Evolutionary conservation across 2,329 filamentous ascomycete genomes (phyloP), one percentile per base, ranked within the genome.

Genomic region (Claviceps purpurea): DNA sequence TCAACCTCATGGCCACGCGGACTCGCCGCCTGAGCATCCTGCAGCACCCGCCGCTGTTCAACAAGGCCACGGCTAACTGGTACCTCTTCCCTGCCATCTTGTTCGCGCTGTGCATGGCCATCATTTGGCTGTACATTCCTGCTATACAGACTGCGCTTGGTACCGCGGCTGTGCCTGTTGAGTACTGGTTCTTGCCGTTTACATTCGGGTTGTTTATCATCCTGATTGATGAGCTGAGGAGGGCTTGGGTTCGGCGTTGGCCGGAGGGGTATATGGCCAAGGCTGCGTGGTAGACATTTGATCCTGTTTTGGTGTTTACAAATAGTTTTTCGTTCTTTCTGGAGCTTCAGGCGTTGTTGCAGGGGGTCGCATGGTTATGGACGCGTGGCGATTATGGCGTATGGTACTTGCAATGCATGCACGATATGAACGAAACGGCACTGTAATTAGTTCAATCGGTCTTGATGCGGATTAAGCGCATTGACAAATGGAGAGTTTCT

Each of bases 101-200:
- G 0, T 88, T 89, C 61, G 75, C 84, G 0, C 66, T 90, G 8
- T 70, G 73, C 20, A 83, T 90, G 67, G 82, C 81, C 6, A 76
- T 89, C 50, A 76, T 90, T 56, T 85, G 78, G 78, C 62, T 78
- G 14, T 89, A 90, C 60, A 77, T 85, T 1, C 82, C 83, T 0
- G 70, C 73, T 3, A 70, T 90, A 34, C 82, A 87, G 63, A 61
- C 64, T 1, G 73, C 78, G 1, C 68, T 89, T 1, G 75, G 67
- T 18, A 89, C 84, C 0, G 74, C 78, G 0, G 62, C 68, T 0
- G 80, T 90, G 0, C 84, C 85, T 0, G 79, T 81, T 0, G 85
- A 85, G 64, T 73, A 89, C 61, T 91, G 83, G 78, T 89, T 91
- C 64, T 62, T 91, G 49, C 86, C 87, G 0, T 81, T 85, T 62